These are phyloP conservation scores for Ogataea salicorniae DNA, from an alignment of 805 yeast species.

Conservation along the genomic window DNA sequence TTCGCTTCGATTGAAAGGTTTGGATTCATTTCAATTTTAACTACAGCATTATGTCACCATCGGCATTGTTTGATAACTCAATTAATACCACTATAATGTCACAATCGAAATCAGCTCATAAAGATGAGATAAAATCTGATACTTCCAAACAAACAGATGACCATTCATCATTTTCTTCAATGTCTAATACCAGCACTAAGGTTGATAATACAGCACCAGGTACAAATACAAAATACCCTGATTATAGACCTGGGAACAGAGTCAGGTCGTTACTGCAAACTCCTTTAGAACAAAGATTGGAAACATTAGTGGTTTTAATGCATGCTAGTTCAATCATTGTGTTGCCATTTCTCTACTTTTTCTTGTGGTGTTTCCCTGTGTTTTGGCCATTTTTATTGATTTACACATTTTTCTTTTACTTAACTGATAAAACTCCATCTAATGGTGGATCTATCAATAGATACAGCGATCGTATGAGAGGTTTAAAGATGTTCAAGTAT, in stretches of 20 bases:
- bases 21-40: too few species aligned
- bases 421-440: conserved; percentile 60
- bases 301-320: conserved; percentile 66
- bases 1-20: too few species aligned
- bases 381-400: conserved; percentile 62
- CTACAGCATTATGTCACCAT: too few species aligned
- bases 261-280: conserved; percentile 51
- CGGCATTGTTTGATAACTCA: too few species aligned
- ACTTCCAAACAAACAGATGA: too few species aligned
- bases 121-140: too few species aligned
- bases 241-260: conserved; percentile 26
- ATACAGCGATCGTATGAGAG: conserved; percentile 51
- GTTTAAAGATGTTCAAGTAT: conserved; percentile 57
- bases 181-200: too few species aligned
- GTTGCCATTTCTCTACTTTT: conserved; percentile 48
- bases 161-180: too few species aligned
- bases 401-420: conserved; percentile 56
- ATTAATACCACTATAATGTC: too few species aligned
- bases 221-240: conserved; percentile 5
- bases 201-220: not conserved
- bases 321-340: conserved; percentile 69
- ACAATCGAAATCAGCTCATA: too few species aligned
- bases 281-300: conserved; percentile 53
- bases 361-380: conserved; percentile 43
- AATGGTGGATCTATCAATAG: conserved; percentile 66